A percentile compares a stretch with the other conserved stretches of the same genome.
phyloP scores from a whole-genome alignment of 805 yeast genomes.

The Candida quercuum region DNA sequence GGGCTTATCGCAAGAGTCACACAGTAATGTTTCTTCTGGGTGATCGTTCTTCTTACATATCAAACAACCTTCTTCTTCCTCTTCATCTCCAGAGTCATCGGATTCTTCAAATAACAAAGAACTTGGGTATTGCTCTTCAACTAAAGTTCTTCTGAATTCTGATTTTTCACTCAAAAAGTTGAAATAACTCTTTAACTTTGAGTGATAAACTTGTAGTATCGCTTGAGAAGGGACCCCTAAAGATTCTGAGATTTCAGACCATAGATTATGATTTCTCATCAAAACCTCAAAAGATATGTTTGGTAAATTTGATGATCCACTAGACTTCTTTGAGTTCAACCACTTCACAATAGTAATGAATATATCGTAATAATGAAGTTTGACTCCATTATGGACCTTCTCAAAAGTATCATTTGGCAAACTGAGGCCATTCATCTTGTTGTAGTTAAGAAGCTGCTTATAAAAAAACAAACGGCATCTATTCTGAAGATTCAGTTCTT shows the following conservation, averaged over 20 bases:
- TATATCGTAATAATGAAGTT: constrained; percentile 33
- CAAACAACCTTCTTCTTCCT: constrained; percentile 33
- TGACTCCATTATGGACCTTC: constrained; percentile 4
- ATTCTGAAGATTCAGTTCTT: constrained; percentile 57
- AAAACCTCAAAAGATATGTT: constrained; percentile 10
- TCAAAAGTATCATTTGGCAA: constrained; percentile 11
- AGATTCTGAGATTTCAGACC: constrained; percentile 21
- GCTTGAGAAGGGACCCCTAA: constrained; percentile 8
- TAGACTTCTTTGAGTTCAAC: constrained; percentile 5
- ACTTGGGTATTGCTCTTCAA: constrained; percentile 25
- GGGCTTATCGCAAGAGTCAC: constrained; percentile 70
- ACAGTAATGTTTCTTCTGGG: constrained; percentile 46
- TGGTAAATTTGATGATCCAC: constrained; percentile 5
- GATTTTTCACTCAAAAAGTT: constrained; percentile 25
- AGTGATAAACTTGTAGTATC: constrained; percentile 20
- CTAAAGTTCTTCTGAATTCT: constrained; percentile 16
- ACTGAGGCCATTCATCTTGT: constrained; percentile 34
- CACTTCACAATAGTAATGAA: constrained; percentile 29
- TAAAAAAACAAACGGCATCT: constrained; percentile 59
- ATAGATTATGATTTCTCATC: constrained; percentile 17
- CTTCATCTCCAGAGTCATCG: constrained; percentile 17
- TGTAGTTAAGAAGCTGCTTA: constrained; percentile 54
- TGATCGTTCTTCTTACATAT: constrained; percentile 43
- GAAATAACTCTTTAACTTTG: constrained; percentile 27
- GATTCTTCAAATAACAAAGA: constrained; percentile 23